phyloP scores from a whole-genome alignment of 352 stramenopile genomes.

The Phytophthora pinifolia region DNA sequence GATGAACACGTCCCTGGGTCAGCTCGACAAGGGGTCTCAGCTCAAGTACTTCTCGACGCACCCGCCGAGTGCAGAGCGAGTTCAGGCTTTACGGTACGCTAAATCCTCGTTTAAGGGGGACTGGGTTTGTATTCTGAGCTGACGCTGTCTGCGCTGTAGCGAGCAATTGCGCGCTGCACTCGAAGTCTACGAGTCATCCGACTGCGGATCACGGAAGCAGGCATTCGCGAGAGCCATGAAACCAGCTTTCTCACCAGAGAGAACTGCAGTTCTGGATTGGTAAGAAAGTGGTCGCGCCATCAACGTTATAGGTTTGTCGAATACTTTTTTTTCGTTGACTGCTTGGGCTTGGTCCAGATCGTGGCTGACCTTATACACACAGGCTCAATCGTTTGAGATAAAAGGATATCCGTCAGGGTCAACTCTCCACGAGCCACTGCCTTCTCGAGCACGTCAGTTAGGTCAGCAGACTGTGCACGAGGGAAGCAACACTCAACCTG shows the following conservation, averaged over 20 bases:
- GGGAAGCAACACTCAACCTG: too few relatives aligned
- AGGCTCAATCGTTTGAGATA: too few relatives aligned
- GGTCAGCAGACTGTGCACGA: too few relatives aligned
- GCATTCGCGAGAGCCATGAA: slow-evolving; percentile 36
- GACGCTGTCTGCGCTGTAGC: slow-evolving; percentile 9
- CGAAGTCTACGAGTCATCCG: slow-evolving; percentile 46
- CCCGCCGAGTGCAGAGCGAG: slow-evolving; percentile 59
- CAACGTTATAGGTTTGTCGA: background rate
- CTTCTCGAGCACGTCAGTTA: too few relatives aligned
- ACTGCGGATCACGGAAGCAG: slow-evolving; percentile 37
- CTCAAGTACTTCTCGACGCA: slow-evolving; percentile 82
- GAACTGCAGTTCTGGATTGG: slow-evolving; percentile 20
- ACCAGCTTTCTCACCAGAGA: slow-evolving; percentile 28
- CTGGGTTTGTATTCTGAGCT: background rate
- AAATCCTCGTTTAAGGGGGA: background rate
- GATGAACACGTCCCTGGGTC: slow-evolving; percentile 45
- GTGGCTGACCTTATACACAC: too few relatives aligned
- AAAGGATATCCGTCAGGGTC: too few relatives aligned
- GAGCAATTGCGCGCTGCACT: slow-evolving; percentile 43
- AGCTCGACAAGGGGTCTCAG: slow-evolving; percentile 31
- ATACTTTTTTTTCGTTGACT: too few relatives aligned
- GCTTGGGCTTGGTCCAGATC: too few relatives aligned
- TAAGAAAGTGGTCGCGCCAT: background rate
- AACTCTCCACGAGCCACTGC: too few relatives aligned
- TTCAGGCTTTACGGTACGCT: slow-evolving; percentile 46